Evolutionary conservation across 306 rosid genomes (phyloP).

Genomic region (Phaseolus lunatus): DNA sequence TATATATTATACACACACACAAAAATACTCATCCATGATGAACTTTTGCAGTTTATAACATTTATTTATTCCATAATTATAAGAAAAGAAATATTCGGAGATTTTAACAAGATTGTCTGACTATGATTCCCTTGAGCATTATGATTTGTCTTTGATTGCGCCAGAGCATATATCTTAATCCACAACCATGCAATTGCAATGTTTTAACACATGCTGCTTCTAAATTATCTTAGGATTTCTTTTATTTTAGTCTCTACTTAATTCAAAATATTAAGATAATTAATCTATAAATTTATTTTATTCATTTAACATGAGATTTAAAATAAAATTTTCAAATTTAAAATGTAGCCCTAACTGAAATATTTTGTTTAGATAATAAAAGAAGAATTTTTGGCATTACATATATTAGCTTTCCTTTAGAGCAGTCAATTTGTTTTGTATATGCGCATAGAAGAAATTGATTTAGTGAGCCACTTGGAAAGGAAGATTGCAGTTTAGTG

Average conservation of each 20-base stretch:
- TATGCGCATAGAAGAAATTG: background rate
- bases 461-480: background rate
- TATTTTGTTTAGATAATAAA: no score
- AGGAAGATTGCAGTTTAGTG: background rate
- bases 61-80: conserved; percentile 12
- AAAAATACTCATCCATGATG: background rate
- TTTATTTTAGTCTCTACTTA: no score
- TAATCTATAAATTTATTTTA: no score
- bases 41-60: background rate
- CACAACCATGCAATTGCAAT: conserved; percentile 6
- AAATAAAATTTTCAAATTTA: no score
- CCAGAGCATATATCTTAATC: conserved; percentile 36
- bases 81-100: conserved; percentile 42
- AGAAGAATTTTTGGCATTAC: no score
- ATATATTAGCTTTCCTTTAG: no score
- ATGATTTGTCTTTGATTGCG: conserved; percentile 38
- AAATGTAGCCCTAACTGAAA: no score
- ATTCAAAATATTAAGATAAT: no score
- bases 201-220: background rate
- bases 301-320: no score
- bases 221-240: background rate
- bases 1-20: background rate
- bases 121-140: conserved; percentile 49
- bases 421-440: background rate
- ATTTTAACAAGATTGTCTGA: conserved; percentile 42